Evolutionary conservation across 2,329 filamentous ascomycete genomes (phyloP), one percentile per base, ranked within the genome.

Genomic region (Colletotrichum lini): DNA sequence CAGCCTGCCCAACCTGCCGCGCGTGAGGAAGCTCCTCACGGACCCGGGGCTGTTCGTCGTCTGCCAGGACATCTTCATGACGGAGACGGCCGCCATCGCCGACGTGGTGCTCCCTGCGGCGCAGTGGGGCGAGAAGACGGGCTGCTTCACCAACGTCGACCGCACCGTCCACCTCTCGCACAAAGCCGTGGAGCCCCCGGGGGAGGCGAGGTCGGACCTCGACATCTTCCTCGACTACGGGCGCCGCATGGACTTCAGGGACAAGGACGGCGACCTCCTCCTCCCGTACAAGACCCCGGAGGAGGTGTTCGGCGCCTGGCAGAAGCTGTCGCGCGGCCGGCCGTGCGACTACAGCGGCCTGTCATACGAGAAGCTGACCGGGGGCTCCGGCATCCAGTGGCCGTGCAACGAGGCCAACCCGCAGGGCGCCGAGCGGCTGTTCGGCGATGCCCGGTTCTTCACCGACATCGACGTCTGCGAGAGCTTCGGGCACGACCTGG

Each of bases 61-160:
- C 5, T 75, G 70, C 45, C 80, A 82, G 72, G 80, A 82, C 71
- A 80, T 82, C 42, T 82, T 79, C 73, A 72, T 79, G 52, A 82
- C 78, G 3, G 81, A 82, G 65, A 82, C 80, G 3, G 77, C 80
- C 2, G 77, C 76, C 2, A 75, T 82, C 52, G 79, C 81, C 7
- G 80, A 82, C 65, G 79, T 82, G 1, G 79, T 82, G 1, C 76
- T 82, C 1, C 80, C 81, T 1, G 80, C 79, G 0, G 80, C 80
- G 1, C 78, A 80, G 60, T 82, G 79, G 79, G 80, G 76, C 4
- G 80, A 82, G 71, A 82, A 82, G 68, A 82, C 80, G 6, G 80
- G 80, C 0, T 79, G 77, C 67, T 82, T 82, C 70, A 82, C 81
- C 16, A 82, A 82, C 61, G 81, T 75, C 13, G 81, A 82, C 70